phyloP scores from a whole-genome alignment of 345 rosid genomes.

The Populus ilicifolia region DNA sequence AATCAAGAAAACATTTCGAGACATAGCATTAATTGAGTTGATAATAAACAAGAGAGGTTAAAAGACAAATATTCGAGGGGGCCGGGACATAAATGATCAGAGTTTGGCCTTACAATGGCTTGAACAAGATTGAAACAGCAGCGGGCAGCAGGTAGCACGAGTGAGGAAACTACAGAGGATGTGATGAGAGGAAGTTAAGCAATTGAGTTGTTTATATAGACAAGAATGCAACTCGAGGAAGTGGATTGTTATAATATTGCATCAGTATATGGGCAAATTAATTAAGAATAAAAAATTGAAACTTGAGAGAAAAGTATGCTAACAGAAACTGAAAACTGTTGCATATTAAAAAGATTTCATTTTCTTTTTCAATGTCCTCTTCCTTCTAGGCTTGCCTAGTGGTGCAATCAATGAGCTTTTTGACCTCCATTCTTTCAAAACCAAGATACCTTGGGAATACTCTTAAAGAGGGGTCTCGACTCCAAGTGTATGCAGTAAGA shows the following conservation, averaged over 20 bases:
- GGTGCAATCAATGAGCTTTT: slow-evolving; percentile 17
- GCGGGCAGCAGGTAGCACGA: background rate
- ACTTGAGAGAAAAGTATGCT: slow-evolving; percentile 10
- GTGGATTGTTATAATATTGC: background rate
- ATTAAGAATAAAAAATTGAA: background rate
- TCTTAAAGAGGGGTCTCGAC: background rate
- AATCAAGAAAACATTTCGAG: background rate
- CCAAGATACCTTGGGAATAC: slow-evolving; percentile 17
- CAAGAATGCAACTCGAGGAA: background rate
- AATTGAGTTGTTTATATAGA: slow-evolving; percentile 30
- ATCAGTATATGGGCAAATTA: background rate
- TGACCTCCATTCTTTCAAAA: slow-evolving; percentile 8
- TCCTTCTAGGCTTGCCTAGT: background rate
- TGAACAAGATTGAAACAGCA: background rate
- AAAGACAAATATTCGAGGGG: background rate
- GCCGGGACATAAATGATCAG: background rate
- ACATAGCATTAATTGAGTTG: background rate
- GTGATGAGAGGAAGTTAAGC: slow-evolving; percentile 12
- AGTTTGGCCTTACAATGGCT: background rate
- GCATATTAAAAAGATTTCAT: background rate
- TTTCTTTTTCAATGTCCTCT: background rate
- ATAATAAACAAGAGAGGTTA: background rate
- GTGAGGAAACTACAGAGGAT: background rate
- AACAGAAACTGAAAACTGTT: slow-evolving; percentile 25
- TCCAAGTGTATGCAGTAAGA: background rate